Base-by-base conservation (phyloP, 495 filamentous ascomycete genomes). In the Trichoderma reesei region DNA sequence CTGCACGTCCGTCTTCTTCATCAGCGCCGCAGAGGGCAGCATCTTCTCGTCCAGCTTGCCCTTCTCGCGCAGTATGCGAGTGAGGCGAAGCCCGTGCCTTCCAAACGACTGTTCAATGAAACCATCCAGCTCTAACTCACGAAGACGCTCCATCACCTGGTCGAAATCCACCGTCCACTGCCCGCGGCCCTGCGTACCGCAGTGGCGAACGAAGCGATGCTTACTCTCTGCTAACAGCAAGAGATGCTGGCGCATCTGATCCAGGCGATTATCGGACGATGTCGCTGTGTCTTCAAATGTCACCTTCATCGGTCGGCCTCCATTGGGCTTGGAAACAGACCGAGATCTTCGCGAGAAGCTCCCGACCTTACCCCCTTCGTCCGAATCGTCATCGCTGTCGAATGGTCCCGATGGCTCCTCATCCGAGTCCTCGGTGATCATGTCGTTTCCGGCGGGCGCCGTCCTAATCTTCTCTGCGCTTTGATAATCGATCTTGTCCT, bases 11-110 rank as follows among this genome's bases (percentile, higher is more conserved):
- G 89, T 87, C 69, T 90, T 88, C 33, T 84, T 85, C 67, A 96
- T 82, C 64, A 98, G 80, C 63, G 85, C 87, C 64, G 90, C 78
- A 41, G 85, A 84, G 37, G 86, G 83, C 9, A 96, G 74, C 44
- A 86, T 85, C 70, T 94, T 96, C 72, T 99, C 94, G 65, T 96
- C 92, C 16, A 97, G 78, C 73, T 93, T 95, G 31, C 94, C 95
- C 68, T 91, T 90, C 60, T 86, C 85, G 48, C 88, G 83, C 16
- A 98, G 83, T 44, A 98, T 89, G 34, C 89, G 87, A 56, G 90
- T 79, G 5, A 98, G 80, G 5, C 92, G 89, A 4, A 88, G 78
- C 3, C 90, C 91, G 59, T 86, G 79, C 18, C 82, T 79, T n/a
- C 89, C 92, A 62, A 88, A 92, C 7, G 85, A 83, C 14, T 89